Percentiles rank a stretch among this genome's conserved stretches.
phyloP scores from a whole-genome alignment of 176 grass and related monocot species.

The Aechmea fasciata region DNA sequence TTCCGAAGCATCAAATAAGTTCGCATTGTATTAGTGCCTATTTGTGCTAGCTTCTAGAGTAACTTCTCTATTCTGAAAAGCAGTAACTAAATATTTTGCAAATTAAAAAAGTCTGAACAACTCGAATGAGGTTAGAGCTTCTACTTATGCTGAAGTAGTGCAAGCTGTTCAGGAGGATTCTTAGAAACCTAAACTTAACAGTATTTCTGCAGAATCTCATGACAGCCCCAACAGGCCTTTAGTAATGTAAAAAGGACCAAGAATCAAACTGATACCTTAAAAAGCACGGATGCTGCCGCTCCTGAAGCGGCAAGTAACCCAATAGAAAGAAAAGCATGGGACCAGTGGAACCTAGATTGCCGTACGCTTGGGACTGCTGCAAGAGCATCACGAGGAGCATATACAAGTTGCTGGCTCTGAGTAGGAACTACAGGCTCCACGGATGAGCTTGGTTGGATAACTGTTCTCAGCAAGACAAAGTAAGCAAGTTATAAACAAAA shows the following conservation, averaged over 20 bases:
- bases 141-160: no score
- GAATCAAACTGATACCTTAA: constrained; percentile 7
- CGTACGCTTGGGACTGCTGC: background rate
- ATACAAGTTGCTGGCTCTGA: background rate
- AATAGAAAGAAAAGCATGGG: constrained; percentile 16
- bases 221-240: no score
- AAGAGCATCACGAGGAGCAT: background rate
- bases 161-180: no score
- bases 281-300: constrained; percentile 7
- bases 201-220: no score
- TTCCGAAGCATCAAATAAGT: background rate
- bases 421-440: constrained; percentile 1
- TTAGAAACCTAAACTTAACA: no score
- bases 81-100: no score
- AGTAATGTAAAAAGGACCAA: background rate
- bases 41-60: no score
- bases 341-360: constrained; percentile 12
- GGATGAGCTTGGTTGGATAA: background rate
- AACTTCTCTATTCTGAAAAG: no score
- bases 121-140: no score
- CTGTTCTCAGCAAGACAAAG: background rate
- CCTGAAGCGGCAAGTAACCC: constrained; percentile 15
- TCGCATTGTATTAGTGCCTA: background rate
- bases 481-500: background rate
- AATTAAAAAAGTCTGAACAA: no score